These are phyloP conservation scores for Geum urbanum DNA, from an alignment of 306 rosid genomes.

Conservation along the genomic window DNA sequence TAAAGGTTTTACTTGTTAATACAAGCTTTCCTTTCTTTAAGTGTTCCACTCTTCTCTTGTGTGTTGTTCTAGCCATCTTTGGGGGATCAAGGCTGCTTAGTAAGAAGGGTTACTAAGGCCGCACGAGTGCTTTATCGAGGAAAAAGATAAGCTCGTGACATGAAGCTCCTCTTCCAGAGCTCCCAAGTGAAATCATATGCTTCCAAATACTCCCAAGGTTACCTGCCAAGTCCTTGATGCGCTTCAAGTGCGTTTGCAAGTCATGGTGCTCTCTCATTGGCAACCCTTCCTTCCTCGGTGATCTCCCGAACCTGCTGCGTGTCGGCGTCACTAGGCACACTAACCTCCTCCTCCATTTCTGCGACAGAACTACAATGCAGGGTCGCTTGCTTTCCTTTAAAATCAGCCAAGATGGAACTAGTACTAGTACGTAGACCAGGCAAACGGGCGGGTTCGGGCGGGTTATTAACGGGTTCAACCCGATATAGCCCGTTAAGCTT, in stretches of 20 bases:
- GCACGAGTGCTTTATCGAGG: no score
- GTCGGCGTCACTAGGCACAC: not conserved
- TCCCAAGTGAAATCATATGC: not conserved
- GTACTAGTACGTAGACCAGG: no score
- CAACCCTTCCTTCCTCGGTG: constrained; percentile 1
- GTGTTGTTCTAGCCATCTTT: no score
- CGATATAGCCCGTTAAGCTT: no score
- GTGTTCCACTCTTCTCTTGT: no score
- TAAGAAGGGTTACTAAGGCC: no score
- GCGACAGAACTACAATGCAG: not conserved
- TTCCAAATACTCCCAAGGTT: not conserved
- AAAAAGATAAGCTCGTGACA: no score
- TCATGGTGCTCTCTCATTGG: not conserved
- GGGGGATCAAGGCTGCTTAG: no score
- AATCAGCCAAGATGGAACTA: not conserved
- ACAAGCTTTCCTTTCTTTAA: no score
- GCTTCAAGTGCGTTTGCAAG: constrained; percentile 1
- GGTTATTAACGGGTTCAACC: no score
- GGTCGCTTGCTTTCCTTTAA: not conserved
- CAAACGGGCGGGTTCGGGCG: no score
- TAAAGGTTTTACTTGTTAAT: no score
- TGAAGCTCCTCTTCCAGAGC: not conserved
- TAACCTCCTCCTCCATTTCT: not conserved
- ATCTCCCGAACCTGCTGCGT: not conserved
- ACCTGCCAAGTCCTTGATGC: constrained; percentile 9